Percentiles rank a stretch among this genome's conserved stretches.
Conservation (phyloP, 352 stramenopile genomes). For the Phytophthora ramorum region DNA sequence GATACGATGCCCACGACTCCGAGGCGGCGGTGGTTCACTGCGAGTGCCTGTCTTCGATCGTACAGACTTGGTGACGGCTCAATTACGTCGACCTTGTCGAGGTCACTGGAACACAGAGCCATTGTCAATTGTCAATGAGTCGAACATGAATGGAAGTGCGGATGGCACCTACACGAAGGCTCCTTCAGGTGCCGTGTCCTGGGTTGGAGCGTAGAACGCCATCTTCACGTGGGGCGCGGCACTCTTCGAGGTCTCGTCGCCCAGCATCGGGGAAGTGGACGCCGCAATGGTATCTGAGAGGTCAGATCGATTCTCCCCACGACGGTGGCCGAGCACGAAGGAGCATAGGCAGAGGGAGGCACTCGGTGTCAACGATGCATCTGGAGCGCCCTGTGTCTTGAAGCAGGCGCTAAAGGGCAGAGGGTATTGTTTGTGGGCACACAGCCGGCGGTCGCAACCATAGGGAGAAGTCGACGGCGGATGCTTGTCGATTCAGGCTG, state of each 20-base stretch:
- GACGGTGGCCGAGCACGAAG: background rate
- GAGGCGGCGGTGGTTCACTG: slow-evolving; percentile 44
- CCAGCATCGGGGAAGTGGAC: slow-evolving; percentile 23
- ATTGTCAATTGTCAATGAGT: background rate
- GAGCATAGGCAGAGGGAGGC: slow-evolving; percentile 22
- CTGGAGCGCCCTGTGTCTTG: slow-evolving; percentile 3
- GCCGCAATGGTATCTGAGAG: slow-evolving; percentile 23
- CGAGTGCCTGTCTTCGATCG: slow-evolving; percentile 6
- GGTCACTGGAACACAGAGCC: slow-evolving; percentile 18
- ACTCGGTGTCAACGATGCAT: background rate
- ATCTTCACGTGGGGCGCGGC: slow-evolving; percentile 8
- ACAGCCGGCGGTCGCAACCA: slow-evolving; percentile 12
- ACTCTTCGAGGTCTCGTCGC: slow-evolving; percentile 8
- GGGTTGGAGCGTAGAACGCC: slow-evolving; percentile 14
- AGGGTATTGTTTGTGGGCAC: slow-evolving; percentile 2
- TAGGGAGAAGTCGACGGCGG: slow-evolving; percentile 16
- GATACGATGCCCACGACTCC: slow-evolving; percentile 34
- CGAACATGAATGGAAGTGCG: background rate
- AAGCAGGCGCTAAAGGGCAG: slow-evolving; percentile 5
- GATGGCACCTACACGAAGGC: slow-evolving; percentile 18
- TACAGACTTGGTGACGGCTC: slow-evolving; percentile 37
- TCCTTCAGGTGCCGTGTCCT: slow-evolving; percentile 3
- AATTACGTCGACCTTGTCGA: slow-evolving; percentile 46
- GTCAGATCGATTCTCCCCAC: slow-evolving; percentile 16
- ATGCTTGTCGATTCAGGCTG: background rate